phyloP scores from a whole-genome alignment of 2,329 filamentous ascomycete species.

The Lojkania enalia region DNA sequence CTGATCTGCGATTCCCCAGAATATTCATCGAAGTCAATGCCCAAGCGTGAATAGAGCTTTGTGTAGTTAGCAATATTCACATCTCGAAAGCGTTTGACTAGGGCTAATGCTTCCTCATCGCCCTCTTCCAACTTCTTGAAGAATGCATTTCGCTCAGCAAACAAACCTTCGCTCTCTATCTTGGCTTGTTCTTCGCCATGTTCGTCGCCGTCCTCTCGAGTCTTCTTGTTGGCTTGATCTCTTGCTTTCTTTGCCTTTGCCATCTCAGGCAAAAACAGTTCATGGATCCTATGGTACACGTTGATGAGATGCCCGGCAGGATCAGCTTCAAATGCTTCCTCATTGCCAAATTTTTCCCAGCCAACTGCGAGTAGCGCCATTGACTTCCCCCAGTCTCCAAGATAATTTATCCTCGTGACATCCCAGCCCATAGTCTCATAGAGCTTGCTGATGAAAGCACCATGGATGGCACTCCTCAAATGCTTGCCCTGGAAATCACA shows the following conservation, averaged over 20 bases:
- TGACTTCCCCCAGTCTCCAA: slow-evolving; percentile 71
- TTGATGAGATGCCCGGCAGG: slow-evolving; percentile 73
- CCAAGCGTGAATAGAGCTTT: slow-evolving; percentile 69
- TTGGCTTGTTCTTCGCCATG: slow-evolving; percentile 30
- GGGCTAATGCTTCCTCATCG: slow-evolving; percentile 61
- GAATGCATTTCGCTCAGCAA: slow-evolving; percentile 51
- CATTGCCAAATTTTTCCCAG: slow-evolving; percentile 67
- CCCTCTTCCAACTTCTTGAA: slow-evolving; percentile 74
- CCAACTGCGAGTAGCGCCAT: slow-evolving; percentile 66
- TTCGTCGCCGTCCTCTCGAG: slow-evolving; percentile 44
- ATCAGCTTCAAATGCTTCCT: slow-evolving; percentile 64
- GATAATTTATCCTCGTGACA: slow-evolving; percentile 65
- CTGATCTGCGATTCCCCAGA: slow-evolving; percentile 75
- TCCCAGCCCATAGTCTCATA: slow-evolving; percentile 65
- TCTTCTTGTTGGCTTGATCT: slow-evolving; percentile 54
- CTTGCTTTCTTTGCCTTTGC: slow-evolving; percentile 59
- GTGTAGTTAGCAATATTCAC: slow-evolving; percentile 69
- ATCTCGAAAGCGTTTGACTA: slow-evolving; percentile 69
- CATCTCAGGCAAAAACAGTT: slow-evolving; percentile 62
- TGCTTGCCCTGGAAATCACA: slow-evolving; percentile 71
- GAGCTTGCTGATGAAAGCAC: slow-evolving; percentile 63
- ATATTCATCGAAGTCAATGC: slow-evolving; percentile 71
- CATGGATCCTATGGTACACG: slow-evolving; percentile 69
- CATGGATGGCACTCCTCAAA: slow-evolving; percentile 68
- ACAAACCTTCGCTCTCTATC: slow-evolving; percentile 37